These are phyloP conservation scores for Dictyostelium purpureum DNA, from an alignment of 78 protist genomes.

Conservation along the genomic window DNA sequence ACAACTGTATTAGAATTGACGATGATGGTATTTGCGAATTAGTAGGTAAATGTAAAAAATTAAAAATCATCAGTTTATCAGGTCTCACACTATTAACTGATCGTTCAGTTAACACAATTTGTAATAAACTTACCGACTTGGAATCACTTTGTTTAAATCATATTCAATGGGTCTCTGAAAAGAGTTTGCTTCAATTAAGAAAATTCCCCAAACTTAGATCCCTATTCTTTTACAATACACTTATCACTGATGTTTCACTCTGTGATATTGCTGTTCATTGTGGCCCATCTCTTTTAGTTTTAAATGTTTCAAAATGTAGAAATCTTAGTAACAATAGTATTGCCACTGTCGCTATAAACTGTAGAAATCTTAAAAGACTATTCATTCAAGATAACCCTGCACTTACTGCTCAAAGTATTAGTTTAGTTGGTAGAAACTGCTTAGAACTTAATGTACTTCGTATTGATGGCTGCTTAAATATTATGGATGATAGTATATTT, in stretches of 20 bases:
- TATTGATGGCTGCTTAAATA: slow-evolving; percentile 11
- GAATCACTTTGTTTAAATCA: slow-evolving; percentile 47
- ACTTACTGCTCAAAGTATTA: background rate
- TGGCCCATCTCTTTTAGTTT: background rate
- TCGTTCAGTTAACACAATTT: background rate
- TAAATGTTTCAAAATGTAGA: slow-evolving; percentile 41
- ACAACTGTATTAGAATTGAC: slow-evolving; percentile 15
- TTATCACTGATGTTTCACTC: slow-evolving; percentile 1
- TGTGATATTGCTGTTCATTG: slow-evolving; percentile 12
- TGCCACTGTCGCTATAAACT: slow-evolving; percentile 13
- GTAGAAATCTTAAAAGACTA: background rate
- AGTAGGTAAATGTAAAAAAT: slow-evolving; percentile 1
- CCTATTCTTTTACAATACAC: slow-evolving; percentile 24
- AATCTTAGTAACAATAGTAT: background rate
- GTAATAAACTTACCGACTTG: background rate
- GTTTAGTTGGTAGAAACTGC: slow-evolving; percentile 17
- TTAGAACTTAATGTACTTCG: background rate
- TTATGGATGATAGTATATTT: slow-evolving; percentile 32
- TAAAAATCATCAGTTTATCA: background rate
- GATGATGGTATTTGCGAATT: slow-evolving; percentile 2
- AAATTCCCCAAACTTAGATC: background rate
- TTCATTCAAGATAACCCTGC: background rate
- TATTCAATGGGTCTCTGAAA: slow-evolving; percentile 3
- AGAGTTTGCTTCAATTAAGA: background rate
- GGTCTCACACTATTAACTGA: slow-evolving; percentile 14